A percentile compares a stretch with the other conserved stretches of the same genome.
These are phyloP conservation scores for Trichoderma atroviride DNA, from an alignment of 2,329 filamentous ascomycete genomes.

Conservation along the genomic window DNA sequence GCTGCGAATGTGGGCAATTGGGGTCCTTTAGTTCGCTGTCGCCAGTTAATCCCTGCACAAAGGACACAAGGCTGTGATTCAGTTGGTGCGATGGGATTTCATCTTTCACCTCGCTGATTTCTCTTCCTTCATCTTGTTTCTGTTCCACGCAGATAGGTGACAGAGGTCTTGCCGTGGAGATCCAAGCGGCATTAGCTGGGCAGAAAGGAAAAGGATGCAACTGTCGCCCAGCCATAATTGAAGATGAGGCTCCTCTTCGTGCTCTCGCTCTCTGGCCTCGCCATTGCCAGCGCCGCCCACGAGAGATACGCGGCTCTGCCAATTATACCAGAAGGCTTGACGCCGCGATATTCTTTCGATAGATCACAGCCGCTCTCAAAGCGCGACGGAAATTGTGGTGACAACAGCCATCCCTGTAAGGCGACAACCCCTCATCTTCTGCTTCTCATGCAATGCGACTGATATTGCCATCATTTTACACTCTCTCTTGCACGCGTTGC, in stretches of 20 bases:
- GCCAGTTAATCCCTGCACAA: constrained; percentile 3
- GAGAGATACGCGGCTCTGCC: constrained; percentile 31
- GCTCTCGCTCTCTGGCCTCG: constrained; percentile 14
- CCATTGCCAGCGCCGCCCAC: constrained; percentile 18
- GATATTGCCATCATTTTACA: background rate
- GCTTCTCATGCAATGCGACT: background rate
- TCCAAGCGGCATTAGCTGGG: background rate
- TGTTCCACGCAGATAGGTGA: background rate
- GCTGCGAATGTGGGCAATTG: background rate
- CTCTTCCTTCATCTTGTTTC: background rate
- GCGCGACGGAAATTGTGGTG: constrained; percentile 36
- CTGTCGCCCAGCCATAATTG: background rate
- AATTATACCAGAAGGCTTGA: constrained; percentile 35
- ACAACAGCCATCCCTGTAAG: constrained; percentile 40
- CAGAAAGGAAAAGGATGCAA: constrained; percentile 11
- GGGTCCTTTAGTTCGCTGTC: background rate
- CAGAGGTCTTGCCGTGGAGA: background rate
- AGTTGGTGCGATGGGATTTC: constrained; percentile 3
- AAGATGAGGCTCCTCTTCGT: constrained; percentile 23
- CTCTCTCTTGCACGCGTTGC: background rate
- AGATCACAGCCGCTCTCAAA: constrained; percentile 35
- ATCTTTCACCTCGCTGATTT: background rate
- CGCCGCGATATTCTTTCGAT: constrained; percentile 38
- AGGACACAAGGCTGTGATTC: constrained; percentile 4
- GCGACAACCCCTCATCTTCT: constrained; percentile 26